These are phyloP conservation scores for Carex littledalei DNA, from an alignment of 176 grass and related monocot species.

Conservation along the genomic window DNA sequence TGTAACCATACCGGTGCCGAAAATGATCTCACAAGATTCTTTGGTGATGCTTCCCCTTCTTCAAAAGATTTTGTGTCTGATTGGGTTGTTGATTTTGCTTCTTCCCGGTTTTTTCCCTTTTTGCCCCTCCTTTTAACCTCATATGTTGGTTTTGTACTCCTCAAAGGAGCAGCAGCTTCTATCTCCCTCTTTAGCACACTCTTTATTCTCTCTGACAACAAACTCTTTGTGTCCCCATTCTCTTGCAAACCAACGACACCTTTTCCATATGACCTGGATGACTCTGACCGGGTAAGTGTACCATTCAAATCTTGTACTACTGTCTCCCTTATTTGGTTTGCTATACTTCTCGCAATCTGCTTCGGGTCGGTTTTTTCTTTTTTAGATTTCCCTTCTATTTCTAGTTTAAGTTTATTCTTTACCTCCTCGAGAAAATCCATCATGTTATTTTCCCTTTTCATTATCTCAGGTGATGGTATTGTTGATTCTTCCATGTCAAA, in stretches of 20 bases:
- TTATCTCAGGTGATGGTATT: constrained; percentile 70
- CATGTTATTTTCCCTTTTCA: constrained; percentile 82
- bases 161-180: constrained; percentile 26
- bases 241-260: constrained; percentile 31
- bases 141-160: constrained; percentile 19
- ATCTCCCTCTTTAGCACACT: constrained; percentile 56
- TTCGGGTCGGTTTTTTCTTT: constrained; percentile 44
- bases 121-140: constrained; percentile 24
- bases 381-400: constrained; percentile 51
- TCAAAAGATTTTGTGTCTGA: constrained; percentile 24
- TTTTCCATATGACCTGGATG: constrained; percentile 50
- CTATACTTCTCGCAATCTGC: constrained; percentile 62
- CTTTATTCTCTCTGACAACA: constrained; percentile 63
- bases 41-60: constrained; percentile 52
- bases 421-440: constrained; percentile 90
- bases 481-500: constrained; percentile 59
- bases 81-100: constrained; percentile 40
- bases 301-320: constrained; percentile 51
- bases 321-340: constrained; percentile 67
- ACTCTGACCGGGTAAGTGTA: constrained; percentile 48
- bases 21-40: constrained; percentile 74
- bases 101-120: constrained; percentile 18
- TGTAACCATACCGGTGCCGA: constrained; percentile 56
- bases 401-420: constrained; percentile 67
- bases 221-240: constrained; percentile 44